Evolutionary conservation across 2,329 filamentous ascomycete genomes (phyloP).

Genomic region (Zelopaecilomyces penicillatus): DNA sequence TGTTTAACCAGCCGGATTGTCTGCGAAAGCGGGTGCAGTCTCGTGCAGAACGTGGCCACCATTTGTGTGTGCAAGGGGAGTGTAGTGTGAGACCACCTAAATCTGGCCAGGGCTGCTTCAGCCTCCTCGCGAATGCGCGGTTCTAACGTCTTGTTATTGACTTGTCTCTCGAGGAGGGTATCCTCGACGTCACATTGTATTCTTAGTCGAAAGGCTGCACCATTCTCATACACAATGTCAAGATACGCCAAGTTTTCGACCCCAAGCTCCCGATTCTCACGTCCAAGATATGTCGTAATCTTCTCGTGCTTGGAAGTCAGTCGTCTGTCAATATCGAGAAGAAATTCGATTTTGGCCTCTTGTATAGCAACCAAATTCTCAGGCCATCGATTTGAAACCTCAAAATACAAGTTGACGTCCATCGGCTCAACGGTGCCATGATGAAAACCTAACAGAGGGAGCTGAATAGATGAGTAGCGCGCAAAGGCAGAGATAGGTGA

Average conservation of each 20-base stretch:
- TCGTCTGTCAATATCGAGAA: slow-evolving; percentile 65
- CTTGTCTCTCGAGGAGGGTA: slow-evolving; percentile 65
- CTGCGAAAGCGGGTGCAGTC: slow-evolving; percentile 69
- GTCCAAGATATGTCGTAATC: slow-evolving; percentile 62
- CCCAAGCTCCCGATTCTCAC: slow-evolving; percentile 65
- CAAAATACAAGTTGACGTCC: slow-evolving; percentile 80
- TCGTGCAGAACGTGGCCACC: slow-evolving; percentile 69
- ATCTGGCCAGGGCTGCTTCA: slow-evolving; percentile 58
- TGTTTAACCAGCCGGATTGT: slow-evolving; percentile 79
- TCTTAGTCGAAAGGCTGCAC: slow-evolving; percentile 71
- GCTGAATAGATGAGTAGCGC: slow-evolving; percentile 58
- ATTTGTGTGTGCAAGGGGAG: slow-evolving; percentile 74
- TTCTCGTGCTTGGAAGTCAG: slow-evolving; percentile 53
- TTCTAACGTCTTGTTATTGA: slow-evolving; percentile 64
- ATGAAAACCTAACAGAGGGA: slow-evolving; percentile 32
- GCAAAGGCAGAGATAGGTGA: slow-evolving; percentile 63
- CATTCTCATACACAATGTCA: slow-evolving; percentile 66
- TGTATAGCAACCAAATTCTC: slow-evolving; percentile 88
- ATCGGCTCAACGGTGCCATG: slow-evolving; percentile 47
- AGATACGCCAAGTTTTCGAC: slow-evolving; percentile 73
- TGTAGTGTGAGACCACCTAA: slow-evolving; percentile 64
- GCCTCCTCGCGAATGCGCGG: slow-evolving; percentile 59
- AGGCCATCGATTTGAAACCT: slow-evolving; percentile 88
- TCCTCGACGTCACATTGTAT: slow-evolving; percentile 87
- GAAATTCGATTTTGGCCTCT: slow-evolving; percentile 84